Percentiles rank a stretch among this genome's conserved stretches.
phyloP scores from a whole-genome alignment of 345 rosid species.

The Aegle marmelos region DNA sequence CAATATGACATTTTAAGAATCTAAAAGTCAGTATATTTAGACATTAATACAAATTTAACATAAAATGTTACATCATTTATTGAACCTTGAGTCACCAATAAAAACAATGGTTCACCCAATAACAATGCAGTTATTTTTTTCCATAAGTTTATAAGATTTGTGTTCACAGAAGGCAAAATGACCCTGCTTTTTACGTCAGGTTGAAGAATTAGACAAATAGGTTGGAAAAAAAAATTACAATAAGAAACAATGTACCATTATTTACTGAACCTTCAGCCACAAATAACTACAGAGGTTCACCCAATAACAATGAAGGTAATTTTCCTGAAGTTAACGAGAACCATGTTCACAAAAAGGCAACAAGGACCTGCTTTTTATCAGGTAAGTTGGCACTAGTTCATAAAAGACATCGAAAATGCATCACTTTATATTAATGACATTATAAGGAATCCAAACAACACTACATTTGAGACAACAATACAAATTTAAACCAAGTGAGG shows the following conservation, averaged over 20 bases:
- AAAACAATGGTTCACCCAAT: constrained; percentile 52
- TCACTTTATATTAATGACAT: no score
- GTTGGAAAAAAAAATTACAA: background rate
- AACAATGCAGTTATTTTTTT: constrained; percentile 37
- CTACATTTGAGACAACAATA: no score
- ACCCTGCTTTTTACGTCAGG: constrained; percentile 42
- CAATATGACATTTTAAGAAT: no score
- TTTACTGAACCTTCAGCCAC: constrained; percentile 53
- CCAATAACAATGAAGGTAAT: constrained; percentile 48
- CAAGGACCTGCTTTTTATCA: constrained; percentile 33
- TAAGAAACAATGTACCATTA: constrained; percentile 30
- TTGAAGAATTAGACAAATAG: background rate
- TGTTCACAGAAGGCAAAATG: constrained; percentile 25
- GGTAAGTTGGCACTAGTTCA: constrained; percentile 1
- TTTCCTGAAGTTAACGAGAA: constrained; percentile 31
- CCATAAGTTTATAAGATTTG: constrained; percentile 30
- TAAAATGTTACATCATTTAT: constrained; percentile 41
- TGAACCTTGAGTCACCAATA: constrained; percentile 42
- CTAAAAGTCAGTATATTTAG: no score
- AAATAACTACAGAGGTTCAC: constrained; percentile 41
- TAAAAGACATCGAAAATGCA: no score
- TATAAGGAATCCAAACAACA: no score
- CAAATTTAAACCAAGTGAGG: background rate
- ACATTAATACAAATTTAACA: background rate
- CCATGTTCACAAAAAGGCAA: constrained; percentile 29